Evolutionary conservation across 176 grass and related monocot species (phyloP), one percentile per base, ranked within the genome.

Genomic region (Cenchrus purpureus): DNA sequence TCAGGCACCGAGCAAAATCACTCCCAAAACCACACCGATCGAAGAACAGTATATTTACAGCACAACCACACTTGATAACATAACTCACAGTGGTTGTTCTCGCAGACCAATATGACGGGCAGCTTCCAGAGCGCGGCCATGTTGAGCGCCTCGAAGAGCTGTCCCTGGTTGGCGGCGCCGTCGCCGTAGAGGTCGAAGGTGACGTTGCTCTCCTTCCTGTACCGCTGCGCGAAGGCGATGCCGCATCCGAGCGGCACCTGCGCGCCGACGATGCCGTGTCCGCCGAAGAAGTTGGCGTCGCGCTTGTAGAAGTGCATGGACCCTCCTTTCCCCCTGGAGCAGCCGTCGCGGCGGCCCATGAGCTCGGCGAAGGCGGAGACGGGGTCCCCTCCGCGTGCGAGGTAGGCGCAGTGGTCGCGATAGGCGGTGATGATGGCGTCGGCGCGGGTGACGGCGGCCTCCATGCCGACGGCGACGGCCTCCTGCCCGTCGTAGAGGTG

Each of bases 251-350:
- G 84, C 1, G 95, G 95, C 10, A 95, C 83, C 91, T 98, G 95
- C 1, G 95, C 93, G 19, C 95, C 95, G 32, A 98, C 93, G 71
- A 98, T 98, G 12, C 93, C 95, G 16, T 98, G 95, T 0, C 95
- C 93, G 10, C 95, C 93, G 14, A 87, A 98, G 89, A 95, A 98
- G 46, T 78, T 76, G 45, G 90, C 88, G 22, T 92, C 93, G 29
- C 91, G 88, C 87, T 95, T 98, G 82, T 98, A 98, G 14, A 98
- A 89, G 80, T 98, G 95, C 95, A 98, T 98, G 66, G 95, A 98
- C 0, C 95, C 95, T 0, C 95, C 95, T 48, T 98, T 98, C 0
- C 93, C 95, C 2, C 73, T 11, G n/a, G 95, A 88, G 89, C 91
- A 98, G 0, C 95, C 95, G 55, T 49, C 86, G 22, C 76, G 56